phyloP scores from a whole-genome alignment of 345 rosid genomes.

The Hibiscus mutabilis region DNA sequence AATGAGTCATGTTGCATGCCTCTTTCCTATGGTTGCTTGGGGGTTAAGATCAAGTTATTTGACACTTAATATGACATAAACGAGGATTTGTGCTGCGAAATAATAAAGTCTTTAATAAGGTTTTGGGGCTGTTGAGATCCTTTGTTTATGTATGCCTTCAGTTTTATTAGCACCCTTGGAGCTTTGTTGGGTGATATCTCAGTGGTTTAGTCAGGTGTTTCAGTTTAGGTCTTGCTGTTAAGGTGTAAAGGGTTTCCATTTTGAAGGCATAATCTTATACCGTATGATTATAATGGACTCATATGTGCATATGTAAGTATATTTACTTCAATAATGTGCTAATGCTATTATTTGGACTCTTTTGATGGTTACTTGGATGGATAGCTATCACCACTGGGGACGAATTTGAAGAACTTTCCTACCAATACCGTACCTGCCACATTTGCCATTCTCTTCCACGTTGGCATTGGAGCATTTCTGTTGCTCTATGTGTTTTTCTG shows the following conservation, averaged over 20 bases:
- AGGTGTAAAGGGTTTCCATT: neutral
- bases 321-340: neutral
- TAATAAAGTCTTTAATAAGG: neutral
- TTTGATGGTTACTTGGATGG: slow-evolving; percentile 10
- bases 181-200: neutral
- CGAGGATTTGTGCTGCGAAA: no score
- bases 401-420: slow-evolving; percentile 86
- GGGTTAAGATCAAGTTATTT: neutral
- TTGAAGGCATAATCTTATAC: neutral
- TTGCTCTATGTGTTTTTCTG: slow-evolving; percentile 84
- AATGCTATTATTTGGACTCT: neutral
- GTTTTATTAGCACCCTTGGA: neutral
- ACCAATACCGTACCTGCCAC: slow-evolving; percentile 52
- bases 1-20: neutral
- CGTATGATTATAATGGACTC: neutral
- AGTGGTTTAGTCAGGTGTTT: neutral
- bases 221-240: no score
- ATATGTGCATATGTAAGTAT: neutral
- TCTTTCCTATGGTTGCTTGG: neutral
- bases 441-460: slow-evolving; percentile 71
- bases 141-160: no score
- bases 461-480: slow-evolving; percentile 80
- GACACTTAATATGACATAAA: no score
- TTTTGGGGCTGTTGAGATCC: neutral
- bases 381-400: slow-evolving; percentile 67